phyloP scores from a whole-genome alignment of 2,329 filamentous ascomycete genomes.

The Monilinia fructicola region DNA sequence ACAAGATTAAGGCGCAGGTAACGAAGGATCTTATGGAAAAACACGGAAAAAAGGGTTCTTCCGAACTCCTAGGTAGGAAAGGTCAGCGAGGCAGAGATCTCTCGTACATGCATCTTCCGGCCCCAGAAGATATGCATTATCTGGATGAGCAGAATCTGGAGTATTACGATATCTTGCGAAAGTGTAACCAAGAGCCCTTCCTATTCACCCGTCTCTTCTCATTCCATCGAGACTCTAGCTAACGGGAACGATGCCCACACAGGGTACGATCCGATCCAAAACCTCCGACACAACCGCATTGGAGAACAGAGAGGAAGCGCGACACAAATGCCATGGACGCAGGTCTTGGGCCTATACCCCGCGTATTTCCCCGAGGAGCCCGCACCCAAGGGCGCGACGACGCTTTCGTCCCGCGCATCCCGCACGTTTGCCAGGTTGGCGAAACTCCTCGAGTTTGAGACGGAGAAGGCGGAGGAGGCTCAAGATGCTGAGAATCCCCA shows the following conservation, averaged over 20 bases:
- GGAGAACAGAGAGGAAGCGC: not conserved
- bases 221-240: not conserved
- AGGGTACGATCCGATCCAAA: not conserved
- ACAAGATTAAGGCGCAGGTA: not conserved
- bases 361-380: not conserved
- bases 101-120: not conserved
- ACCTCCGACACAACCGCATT: not conserved
- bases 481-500: not conserved
- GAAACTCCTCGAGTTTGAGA: not conserved
- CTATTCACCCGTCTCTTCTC: not conserved
- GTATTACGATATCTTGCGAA: not conserved
- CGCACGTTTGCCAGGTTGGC: not conserved
- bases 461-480: not conserved
- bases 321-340: not conserved
- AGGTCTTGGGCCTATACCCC: not conserved
- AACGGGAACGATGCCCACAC: not conserved
- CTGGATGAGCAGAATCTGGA: not conserved
- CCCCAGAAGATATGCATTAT: too few relatives aligned
- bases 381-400: not conserved
- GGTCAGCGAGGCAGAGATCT: not conserved
- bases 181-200: not conserved
- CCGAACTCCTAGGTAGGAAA: not conserved
- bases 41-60: too few relatives aligned
- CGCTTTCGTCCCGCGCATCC: not conserved
- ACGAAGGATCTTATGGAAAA: not conserved